Percentiles rank a stretch among this genome's conserved stretches.
Evolutionary conservation across 257 asterid genomes (phyloP).

Genomic region (Schizonepeta tenuifolia): DNA sequence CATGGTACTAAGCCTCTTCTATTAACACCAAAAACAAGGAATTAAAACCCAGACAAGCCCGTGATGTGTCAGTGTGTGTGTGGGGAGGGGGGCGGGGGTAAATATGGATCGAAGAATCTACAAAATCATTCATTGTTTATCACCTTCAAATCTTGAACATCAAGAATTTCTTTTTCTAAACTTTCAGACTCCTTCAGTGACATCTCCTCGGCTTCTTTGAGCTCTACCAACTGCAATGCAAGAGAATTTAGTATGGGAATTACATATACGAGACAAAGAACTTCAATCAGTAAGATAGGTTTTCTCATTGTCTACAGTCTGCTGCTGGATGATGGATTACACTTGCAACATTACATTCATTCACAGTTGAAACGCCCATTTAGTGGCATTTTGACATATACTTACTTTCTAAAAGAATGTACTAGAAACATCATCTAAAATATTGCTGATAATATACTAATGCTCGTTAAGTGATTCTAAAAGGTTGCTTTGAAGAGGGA

Average conservation of each 20-base stretch:
- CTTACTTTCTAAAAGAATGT: slow-evolving; percentile 6
- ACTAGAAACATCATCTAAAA: background rate
- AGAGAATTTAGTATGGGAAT: slow-evolving; percentile 23
- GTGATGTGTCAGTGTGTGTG: background rate
- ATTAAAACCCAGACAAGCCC: slow-evolving; percentile 28
- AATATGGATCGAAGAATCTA: background rate
- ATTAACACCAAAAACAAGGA: slow-evolving; percentile 40
- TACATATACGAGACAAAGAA: slow-evolving; percentile 6
- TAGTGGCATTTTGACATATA: background rate
- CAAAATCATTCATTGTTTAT: background rate
- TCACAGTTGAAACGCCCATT: background rate
- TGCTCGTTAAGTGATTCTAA: background rate
- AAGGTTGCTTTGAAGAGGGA: slow-evolving; percentile 4
- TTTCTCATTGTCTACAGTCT: background rate
- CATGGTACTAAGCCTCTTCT: slow-evolving; percentile 88
- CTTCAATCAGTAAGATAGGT: background rate
- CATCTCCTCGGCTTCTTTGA: slow-evolving; percentile 83
- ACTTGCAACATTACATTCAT: background rate
- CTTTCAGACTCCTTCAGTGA: slow-evolving; percentile 86
- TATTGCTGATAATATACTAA: background rate
- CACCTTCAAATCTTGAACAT: slow-evolving; percentile 88
- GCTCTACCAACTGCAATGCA: slow-evolving; percentile 76
- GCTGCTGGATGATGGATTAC: background rate
- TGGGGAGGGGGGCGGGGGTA: background rate
- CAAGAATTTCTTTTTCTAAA: slow-evolving; percentile 86